These are phyloP conservation scores for Aegilops longissima DNA, from an alignment of 176 grass and related monocot genomes.

Conservation along the genomic window DNA sequence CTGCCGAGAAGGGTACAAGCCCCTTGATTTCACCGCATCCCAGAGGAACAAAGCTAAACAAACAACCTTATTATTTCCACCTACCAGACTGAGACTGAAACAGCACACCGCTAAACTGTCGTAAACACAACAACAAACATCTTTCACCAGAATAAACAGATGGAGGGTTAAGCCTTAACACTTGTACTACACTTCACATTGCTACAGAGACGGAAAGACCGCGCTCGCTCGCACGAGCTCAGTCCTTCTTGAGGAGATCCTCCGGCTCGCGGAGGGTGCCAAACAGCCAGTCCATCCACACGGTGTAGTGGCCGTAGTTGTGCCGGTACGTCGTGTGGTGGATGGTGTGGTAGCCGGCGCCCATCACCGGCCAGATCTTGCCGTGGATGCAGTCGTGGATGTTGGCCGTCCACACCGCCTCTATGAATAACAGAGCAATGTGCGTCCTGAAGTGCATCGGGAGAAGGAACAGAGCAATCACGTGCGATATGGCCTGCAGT, in stretches of 20 bases:
- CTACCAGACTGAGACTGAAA: constrained; percentile 1
- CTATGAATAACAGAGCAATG: constrained; percentile 61
- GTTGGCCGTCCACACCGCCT: constrained; percentile 88
- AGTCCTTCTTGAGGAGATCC: constrained; percentile 61
- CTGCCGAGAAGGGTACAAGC: constrained; percentile 19
- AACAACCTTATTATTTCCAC: constrained; percentile 24
- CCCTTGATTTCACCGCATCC: constrained; percentile 13
- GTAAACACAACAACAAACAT: background rate
- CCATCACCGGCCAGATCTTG: constrained; percentile 97
- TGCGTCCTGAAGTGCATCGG: constrained; percentile 72
- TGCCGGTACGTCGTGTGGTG: constrained; percentile 97
- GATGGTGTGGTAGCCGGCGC: constrained; percentile 93
- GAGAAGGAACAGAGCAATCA: constrained; percentile 70
- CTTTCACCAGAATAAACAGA: background rate
- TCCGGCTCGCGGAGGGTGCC: constrained; percentile 82
- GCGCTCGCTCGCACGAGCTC: background rate
- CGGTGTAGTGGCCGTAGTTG: constrained; percentile 96
- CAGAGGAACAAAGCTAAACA: background rate
- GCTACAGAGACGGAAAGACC: background rate
- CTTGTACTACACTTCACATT: constrained; percentile 10
- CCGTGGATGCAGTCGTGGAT: constrained; percentile 97
- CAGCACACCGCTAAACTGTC: background rate
- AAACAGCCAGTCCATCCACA: constrained; percentile 98
- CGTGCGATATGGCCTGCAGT: constrained; percentile 81
- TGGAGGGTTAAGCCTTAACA: background rate